phyloP scores from a whole-genome alignment of 345 rosid species.

The Pistacia atlantica region DNA sequence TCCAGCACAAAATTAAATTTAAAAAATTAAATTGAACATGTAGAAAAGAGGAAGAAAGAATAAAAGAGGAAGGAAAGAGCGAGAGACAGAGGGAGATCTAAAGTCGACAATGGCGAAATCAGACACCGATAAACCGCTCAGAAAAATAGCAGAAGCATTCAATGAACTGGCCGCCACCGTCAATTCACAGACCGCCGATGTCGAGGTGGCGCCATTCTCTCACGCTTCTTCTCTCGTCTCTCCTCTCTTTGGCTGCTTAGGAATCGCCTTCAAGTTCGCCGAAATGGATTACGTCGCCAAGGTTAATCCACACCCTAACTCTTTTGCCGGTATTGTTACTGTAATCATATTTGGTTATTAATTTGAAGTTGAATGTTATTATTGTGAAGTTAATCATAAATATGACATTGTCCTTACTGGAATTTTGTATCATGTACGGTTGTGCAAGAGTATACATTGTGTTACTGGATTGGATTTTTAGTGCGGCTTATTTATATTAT shows the following conservation, averaged over 20 bases:
- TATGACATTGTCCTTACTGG: too few species aligned
- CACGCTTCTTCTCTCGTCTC: conserved; percentile 89
- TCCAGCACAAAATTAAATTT: too few species aligned
- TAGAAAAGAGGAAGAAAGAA: too few species aligned
- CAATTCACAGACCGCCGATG: conserved; percentile 41
- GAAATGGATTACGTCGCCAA: conserved; percentile 96
- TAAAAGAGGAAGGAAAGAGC: conserved; percentile 1
- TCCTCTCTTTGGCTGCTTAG: conserved; percentile 89
- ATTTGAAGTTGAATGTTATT: too few species aligned
- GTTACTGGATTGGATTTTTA: neutral
- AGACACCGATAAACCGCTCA: conserved; percentile 49
- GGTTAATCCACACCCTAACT: conserved; percentile 32
- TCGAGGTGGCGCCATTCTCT: conserved; percentile 74
- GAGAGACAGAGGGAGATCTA: neutral
- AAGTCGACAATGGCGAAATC: conserved; percentile 41
- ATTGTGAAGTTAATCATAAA: too few species aligned
- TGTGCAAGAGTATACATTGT: too few species aligned
- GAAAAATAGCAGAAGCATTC: conserved; percentile 67
- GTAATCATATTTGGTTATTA: too few species aligned
- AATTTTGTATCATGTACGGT: too few species aligned
- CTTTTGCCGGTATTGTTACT: too few species aligned
- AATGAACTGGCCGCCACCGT: conserved; percentile 54
- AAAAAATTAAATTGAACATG: too few species aligned
- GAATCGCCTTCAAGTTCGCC: conserved; percentile 95
- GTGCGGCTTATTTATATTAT: neutral